Conservation (phyloP, 2,329 filamentous ascomycete genomes). For the Annulohypoxylon truncatum region DNA sequence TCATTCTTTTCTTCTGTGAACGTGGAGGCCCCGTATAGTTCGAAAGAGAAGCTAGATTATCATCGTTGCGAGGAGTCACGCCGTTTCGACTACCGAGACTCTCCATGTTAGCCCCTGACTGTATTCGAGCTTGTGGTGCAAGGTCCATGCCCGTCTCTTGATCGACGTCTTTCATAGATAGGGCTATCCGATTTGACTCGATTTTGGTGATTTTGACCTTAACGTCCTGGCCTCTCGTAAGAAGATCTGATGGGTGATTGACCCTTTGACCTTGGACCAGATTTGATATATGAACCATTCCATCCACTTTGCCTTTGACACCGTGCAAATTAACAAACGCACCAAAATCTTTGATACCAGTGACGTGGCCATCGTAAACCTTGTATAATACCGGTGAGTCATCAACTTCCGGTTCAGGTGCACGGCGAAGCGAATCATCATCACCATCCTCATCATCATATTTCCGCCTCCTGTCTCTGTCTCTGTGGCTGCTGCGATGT, state of each 20-base stretch:
- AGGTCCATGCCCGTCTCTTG: conserved; percentile 88
- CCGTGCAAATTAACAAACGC: conserved; percentile 93
- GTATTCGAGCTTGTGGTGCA: conserved; percentile 79
- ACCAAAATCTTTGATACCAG: conserved; percentile 94
- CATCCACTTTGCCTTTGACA: conserved; percentile 88
- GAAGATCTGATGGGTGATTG: conserved; percentile 89
- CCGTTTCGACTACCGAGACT: conserved; percentile 74
- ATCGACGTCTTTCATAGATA: conserved; percentile 98
- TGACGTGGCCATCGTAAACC: conserved; percentile 89
- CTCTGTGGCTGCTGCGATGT: conserved; percentile 57
- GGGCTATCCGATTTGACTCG: conserved; percentile 81
- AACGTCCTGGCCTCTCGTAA: conserved; percentile 82
- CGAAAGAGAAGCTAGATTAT: conserved; percentile 72
- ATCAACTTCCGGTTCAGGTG: conserved; percentile 80
- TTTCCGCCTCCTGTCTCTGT: conserved; percentile 56
- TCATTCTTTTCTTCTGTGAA: conserved; percentile 88
- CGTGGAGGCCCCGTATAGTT: conserved; percentile 65
- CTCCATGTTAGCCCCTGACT: conserved; percentile 91
- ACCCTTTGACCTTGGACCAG: conserved; percentile 87
- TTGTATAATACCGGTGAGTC: conserved; percentile 85
- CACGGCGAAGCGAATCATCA: conserved; percentile 72
- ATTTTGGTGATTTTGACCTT: conserved; percentile 94
- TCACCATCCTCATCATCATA: conserved; percentile 58
- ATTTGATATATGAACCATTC: conserved; percentile 91
- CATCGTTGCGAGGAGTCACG: conserved; percentile 54